Evolutionary conservation across 768 basidiomycete genomes (phyloP).

Genomic region (Gymnopilus junonius): DNA sequence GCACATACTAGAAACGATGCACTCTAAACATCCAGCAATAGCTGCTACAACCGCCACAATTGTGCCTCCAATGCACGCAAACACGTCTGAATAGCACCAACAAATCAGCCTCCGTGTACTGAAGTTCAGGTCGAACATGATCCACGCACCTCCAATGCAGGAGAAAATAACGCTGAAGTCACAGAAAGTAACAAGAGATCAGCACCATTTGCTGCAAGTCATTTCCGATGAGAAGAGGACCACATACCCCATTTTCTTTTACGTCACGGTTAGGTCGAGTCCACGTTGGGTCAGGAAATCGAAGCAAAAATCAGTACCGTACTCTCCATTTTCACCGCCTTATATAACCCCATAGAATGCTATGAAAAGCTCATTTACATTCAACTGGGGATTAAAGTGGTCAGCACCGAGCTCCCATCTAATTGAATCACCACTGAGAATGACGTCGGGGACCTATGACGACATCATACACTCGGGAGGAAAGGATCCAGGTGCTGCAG

Average conservation of each 20-base stretch:
- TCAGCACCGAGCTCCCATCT: neutral
- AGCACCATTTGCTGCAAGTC: neutral
- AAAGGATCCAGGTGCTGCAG: neutral
- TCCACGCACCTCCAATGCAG: constrained; percentile 34
- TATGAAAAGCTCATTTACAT: neutral
- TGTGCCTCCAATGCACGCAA: constrained; percentile 47
- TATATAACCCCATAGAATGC: neutral
- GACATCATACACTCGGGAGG: neutral
- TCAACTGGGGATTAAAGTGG: neutral
- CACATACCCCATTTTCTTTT: constrained; percentile 15
- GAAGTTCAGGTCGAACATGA: neutral
- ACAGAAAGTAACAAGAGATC: neutral
- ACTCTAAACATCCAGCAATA: constrained; percentile 50
- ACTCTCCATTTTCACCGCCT: neutral
- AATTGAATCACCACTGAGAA: neutral
- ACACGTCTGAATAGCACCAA: constrained; percentile 32
- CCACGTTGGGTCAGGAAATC: neutral
- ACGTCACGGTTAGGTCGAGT: neutral
- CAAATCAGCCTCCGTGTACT: neutral
- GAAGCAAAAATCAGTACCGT: neutral
- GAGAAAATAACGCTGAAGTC: constrained; percentile 26
- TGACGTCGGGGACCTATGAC: constrained; percentile 9
- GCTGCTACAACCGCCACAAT: constrained; percentile 41
- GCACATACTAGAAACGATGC: constrained; percentile 49
- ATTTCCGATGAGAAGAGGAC: neutral